Base-by-base conservation (phyloP, 257 asterid genomes). In the Echites panduratus region DNA sequence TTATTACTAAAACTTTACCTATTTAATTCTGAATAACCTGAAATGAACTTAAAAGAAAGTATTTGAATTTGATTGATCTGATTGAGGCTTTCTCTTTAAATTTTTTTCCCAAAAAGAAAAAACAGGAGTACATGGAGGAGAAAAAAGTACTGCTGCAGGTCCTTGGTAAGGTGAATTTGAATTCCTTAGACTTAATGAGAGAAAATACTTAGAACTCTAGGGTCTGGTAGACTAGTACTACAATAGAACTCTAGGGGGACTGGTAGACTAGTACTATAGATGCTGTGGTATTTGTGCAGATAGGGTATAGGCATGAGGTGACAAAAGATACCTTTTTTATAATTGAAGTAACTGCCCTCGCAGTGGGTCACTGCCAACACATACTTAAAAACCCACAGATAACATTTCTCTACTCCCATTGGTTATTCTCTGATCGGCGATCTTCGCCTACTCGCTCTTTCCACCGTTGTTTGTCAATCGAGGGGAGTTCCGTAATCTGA, bases 291-390 rank as follows among this genome's bases (percentile, higher is more conserved):
- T 27, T 59, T 59, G 66, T 56, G 62, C 1, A 12, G 48, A 7
- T 47, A 38, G 19, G 4, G 24, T 32, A 32, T 32, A 61, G 52
- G 43, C 72, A 71, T 29, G 63, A 64, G 66, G 80, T 71, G 76
- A 71, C 73, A 71, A 71, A 65, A 72, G 50, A 64, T 0, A 22
- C 61, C 56, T 71, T 75, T 48, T 59, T 48, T 35, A 29, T 50
- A 66, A 75, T 57, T 52, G 79, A 35, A 73, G 47, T 26, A 59
- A 64, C 72, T 57, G 40, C 62, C 40, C n/a, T 67, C 63, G 43
- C 9, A 72, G 72, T 40, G 70, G 65, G 54, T 68, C 64, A 48
- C 41, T 70, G 35, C 62, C 59, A n/a, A 66, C 59, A 13, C 50
- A 29, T 5, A 2, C 27, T 24, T 38, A 40, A 4, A 14, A 7